Evolutionary conservation across 768 basidiomycete genomes (phyloP), one percentile per base, ranked within the genome.

Genomic region (Suillus ampliporus): DNA sequence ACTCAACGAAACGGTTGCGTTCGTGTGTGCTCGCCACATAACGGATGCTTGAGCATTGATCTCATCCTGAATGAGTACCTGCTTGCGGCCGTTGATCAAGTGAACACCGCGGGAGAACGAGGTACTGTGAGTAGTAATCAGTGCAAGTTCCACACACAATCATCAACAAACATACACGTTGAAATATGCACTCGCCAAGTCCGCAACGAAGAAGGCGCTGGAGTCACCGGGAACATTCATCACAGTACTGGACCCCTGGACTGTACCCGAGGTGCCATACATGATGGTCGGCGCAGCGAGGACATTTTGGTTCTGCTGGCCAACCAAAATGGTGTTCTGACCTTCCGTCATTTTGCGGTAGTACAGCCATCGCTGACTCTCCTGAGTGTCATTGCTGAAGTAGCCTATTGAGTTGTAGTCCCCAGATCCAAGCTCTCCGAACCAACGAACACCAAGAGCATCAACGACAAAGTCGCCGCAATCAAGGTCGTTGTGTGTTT

Each of bases 331-430:
- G 6, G 95, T 95, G 81, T 99, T 99, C 80, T 99, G 97, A 3
- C 97, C 97, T 77, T 97, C 94, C 5, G 97, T 97, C 78, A 89
- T 87, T 83, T 96, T 99, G 73, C 96, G 86, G 83, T 97, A 99
- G 80, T 97, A 99, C 65, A 85, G 69, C 96, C 95, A 99, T 60
- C 97, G 84, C 26, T 79, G 73, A 52, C 88, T 83, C 63, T 81
- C 77, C 74, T 97, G 94, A 0, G 75, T 72, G 66, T 93, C 94
- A 61, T 74, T 86, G 35, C 74, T 79, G 82, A 99, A 99, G 80
- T 99, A 99, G 41, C 83, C 82, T 2, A 76, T 71, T 2, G 94
- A 80, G 41, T 84, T 75, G 74, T 99, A 99, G 73, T 99, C 86
- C 4, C 84, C 95, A 6, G 90, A 92, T 5, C 97, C 97, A 51